Percentiles rank a stretch among this genome's conserved stretches.
Evolutionary conservation across 805 yeast genomes (phyloP).

Genomic region (Priceomyces carsonii): DNA sequence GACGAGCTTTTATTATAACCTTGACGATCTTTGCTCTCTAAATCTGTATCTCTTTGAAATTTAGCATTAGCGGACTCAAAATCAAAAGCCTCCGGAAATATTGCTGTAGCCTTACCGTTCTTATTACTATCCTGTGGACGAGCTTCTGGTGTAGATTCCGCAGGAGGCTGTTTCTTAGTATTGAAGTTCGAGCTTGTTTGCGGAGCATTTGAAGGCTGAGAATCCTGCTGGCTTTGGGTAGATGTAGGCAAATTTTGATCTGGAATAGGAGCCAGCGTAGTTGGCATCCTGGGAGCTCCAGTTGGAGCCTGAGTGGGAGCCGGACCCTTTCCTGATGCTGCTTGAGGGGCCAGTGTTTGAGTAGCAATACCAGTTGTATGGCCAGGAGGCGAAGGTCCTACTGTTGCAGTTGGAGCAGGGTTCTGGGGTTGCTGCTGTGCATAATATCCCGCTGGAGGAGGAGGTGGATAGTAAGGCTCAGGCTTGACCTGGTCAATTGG

Average conservation of each 20-base stretch:
- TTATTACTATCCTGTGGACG: constrained; percentile 10
- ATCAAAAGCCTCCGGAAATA: constrained; percentile 67
- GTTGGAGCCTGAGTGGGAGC: constrained; percentile 6
- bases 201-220: constrained; percentile 11
- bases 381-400: constrained; percentile 8
- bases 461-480: constrained; percentile 30
- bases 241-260: constrained; percentile 7
- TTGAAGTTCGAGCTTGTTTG: constrained; percentile 9
- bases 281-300: constrained; percentile 4
- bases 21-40: constrained; percentile 27
- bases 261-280: constrained; percentile 10
- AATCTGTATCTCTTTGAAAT: constrained; percentile 49
- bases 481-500: constrained; percentile 66
- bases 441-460: constrained; percentile 16
- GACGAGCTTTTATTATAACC: constrained; percentile 78
- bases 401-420: constrained; percentile 7
- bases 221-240: constrained; percentile 7
- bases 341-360: not conserved
- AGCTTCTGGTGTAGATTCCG: constrained; percentile 16
- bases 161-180: constrained; percentile 10
- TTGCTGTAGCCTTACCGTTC: constrained; percentile 23
- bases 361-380: constrained; percentile 7
- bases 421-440: constrained; percentile 9
- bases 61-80: constrained; percentile 74
- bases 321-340: constrained; percentile 2